phyloP scores from a whole-genome alignment of 179 eudicot genomes.

The Vitellaria paradoxa region DNA sequence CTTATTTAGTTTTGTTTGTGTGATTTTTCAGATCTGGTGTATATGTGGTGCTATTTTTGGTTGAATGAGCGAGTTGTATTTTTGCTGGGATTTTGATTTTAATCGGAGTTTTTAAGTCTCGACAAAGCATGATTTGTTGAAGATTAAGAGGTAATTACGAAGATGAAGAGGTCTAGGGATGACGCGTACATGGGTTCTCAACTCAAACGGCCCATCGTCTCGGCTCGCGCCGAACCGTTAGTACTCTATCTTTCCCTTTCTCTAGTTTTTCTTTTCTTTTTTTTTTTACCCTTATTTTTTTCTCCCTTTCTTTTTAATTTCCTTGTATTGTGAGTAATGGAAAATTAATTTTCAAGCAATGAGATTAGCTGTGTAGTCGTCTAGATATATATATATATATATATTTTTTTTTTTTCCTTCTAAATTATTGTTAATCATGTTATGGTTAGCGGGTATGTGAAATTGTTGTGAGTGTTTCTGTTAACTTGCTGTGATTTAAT shows the following conservation, averaged over 20 bases:
- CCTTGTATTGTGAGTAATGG: background rate
- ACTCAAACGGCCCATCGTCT: slow-evolving; percentile 59
- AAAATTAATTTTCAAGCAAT: slow-evolving; percentile 3
- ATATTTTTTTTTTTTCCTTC: background rate
- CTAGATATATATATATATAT: too few species aligned
- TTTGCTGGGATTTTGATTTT: slow-evolving; percentile 16
- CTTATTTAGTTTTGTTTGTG: background rate
- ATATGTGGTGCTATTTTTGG: background rate
- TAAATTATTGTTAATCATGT: background rate
- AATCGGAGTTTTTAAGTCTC: slow-evolving; percentile 20
- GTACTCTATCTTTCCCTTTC: slow-evolving; percentile 22
- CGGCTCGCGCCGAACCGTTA: slow-evolving; percentile 73
- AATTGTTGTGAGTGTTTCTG: background rate
- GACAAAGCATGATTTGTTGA: slow-evolving; percentile 23
- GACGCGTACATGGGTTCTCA: slow-evolving; percentile 64
- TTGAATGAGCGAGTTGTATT: slow-evolving; percentile 13
- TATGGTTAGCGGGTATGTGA: background rate
- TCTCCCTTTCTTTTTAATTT: background rate
- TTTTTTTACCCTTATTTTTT: too few species aligned
- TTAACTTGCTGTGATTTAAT: background rate
- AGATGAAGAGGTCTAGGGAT: slow-evolving; percentile 87
- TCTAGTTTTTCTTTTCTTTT: background rate
- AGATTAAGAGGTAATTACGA: slow-evolving; percentile 22
- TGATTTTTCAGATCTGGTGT: slow-evolving; percentile 26
- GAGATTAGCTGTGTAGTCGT: background rate